Conservation (phyloP, 2,329 filamentous ascomycete species). For the Ophiocordyceps robertsii region DNA sequence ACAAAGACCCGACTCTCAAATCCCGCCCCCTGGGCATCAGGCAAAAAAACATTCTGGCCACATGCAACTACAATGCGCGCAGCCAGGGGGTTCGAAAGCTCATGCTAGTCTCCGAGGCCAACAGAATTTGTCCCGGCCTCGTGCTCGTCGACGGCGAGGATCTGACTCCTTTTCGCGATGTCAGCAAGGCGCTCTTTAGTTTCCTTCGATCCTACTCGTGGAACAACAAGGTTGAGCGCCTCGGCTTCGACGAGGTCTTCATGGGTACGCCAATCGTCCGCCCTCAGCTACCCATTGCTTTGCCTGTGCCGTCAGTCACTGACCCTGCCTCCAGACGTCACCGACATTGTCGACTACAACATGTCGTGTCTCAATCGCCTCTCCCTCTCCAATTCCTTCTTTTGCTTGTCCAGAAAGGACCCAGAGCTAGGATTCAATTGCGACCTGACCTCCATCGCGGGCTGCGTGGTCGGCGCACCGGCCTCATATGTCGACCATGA, state of each 20-base stretch:
- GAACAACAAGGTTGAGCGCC: constrained; percentile 62
- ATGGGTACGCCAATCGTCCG: constrained; percentile 19
- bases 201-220: constrained; percentile 64
- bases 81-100: constrained; percentile 64
- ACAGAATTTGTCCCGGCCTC: constrained; percentile 66
- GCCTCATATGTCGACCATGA: constrained; percentile 17
- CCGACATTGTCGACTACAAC: constrained; percentile 79
- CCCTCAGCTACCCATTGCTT: too few relatives aligned
- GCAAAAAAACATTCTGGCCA: constrained; percentile 87
- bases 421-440: constrained; percentile 71
- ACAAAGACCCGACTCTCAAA: constrained; percentile 61
- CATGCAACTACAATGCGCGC: constrained; percentile 87
- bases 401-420: constrained; percentile 58
- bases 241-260: constrained; percentile 82
- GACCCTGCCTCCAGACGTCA: constrained; percentile 49
- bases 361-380: constrained; percentile 53
- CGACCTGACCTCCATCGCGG: constrained; percentile 55
- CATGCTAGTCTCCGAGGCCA: constrained; percentile 73
- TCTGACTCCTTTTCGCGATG: constrained; percentile 70
- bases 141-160: constrained; percentile 82
- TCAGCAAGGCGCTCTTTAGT: constrained; percentile 65
- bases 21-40: constrained; percentile 67
- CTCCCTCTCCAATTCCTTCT: constrained; percentile 58
- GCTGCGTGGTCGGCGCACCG: constrained; percentile 33
- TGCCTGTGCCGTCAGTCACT: too few relatives aligned